Evolutionary conservation across 768 basidiomycete genomes (phyloP).

Genomic region (Filobasidium floriforme): DNA sequence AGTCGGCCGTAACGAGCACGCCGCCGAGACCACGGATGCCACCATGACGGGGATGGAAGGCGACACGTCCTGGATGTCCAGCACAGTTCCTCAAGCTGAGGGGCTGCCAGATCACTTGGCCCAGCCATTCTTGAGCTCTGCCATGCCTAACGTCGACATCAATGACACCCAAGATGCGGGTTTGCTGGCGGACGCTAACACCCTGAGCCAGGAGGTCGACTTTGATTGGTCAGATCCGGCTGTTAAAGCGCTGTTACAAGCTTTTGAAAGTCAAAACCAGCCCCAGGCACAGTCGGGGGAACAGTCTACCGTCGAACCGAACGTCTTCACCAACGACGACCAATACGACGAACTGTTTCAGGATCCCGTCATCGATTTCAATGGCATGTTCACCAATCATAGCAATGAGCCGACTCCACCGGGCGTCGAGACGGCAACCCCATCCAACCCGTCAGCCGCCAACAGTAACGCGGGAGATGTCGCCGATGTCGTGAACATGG

Average conservation of each 20-base stretch:
- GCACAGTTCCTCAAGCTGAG: no score
- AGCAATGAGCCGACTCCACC: conserved; percentile 12
- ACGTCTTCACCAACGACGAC: conserved; percentile 7
- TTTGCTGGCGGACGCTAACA: no score
- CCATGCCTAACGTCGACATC: neutral
- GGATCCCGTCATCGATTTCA: conserved; percentile 11
- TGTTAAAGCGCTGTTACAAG: conserved; percentile 5
- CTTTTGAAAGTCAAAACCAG: neutral
- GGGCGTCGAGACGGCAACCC: conserved; percentile 1
- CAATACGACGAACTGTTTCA: conserved; percentile 7
- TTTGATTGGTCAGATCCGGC: conserved; percentile 8
- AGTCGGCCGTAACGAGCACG: neutral
- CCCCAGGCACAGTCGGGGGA: neutral
- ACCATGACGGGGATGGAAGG: neutral
- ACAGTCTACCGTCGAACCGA: neutral
- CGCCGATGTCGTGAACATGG: neutral
- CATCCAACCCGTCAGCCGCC: neutral
- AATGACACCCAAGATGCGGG: neutral
- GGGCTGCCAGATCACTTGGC: neutral
- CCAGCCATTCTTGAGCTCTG: neutral
- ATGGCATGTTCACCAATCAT: conserved; percentile 10
- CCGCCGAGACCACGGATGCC: conserved; percentile 2
- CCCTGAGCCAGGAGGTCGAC: neutral
- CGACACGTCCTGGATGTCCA: conserved; percentile 2
- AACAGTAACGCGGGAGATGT: conserved; percentile 3